Percentiles rank a stretch among this genome's conserved stretches.
phyloP scores from a whole-genome alignment of 2,329 filamentous ascomycete species.

The Calycina marina region DNA sequence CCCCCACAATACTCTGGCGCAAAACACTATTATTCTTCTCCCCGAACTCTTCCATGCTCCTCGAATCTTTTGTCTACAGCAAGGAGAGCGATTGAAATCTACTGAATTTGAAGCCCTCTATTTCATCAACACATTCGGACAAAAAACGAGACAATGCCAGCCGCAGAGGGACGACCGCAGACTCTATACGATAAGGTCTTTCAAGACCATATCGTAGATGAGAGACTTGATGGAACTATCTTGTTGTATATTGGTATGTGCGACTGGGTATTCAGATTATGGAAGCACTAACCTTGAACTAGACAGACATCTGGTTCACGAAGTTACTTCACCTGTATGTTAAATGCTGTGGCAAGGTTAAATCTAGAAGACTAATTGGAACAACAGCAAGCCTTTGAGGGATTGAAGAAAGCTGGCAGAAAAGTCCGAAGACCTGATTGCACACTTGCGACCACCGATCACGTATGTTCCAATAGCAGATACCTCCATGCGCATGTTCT shows the following conservation, averaged over 20 bases:
- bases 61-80: too few species aligned
- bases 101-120: too few species aligned
- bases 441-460: conserved; percentile 90
- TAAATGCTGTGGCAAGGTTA: neutral
- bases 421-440: conserved; percentile 88
- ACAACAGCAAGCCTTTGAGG: conserved; percentile 84
- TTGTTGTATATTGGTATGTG: conserved; percentile 79
- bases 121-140: too few species aligned
- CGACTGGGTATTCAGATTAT: neutral
- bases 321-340: conserved; percentile 88
- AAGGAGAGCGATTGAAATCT: too few species aligned
- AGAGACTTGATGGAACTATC: conserved; percentile 86
- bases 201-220: conserved; percentile 83
- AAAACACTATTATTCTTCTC: too few species aligned
- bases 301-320: conserved; percentile 94
- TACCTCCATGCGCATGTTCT: conserved; percentile 1
- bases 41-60: too few species aligned
- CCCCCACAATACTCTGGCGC: too few species aligned
- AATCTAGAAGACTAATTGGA: conserved; percentile 11
- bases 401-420: conserved; percentile 75
- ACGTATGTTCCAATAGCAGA: conserved; percentile 44
- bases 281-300: conserved; percentile 10
- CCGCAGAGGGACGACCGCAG: conserved; percentile 53
- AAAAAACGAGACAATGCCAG: too few species aligned
- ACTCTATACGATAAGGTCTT: conserved; percentile 98